Percentiles rank a stretch among this genome's conserved stretches.
phyloP scores from a whole-genome alignment of 371 early-diverging fungal genomes.

The Chytridium lagenaria region DNA sequence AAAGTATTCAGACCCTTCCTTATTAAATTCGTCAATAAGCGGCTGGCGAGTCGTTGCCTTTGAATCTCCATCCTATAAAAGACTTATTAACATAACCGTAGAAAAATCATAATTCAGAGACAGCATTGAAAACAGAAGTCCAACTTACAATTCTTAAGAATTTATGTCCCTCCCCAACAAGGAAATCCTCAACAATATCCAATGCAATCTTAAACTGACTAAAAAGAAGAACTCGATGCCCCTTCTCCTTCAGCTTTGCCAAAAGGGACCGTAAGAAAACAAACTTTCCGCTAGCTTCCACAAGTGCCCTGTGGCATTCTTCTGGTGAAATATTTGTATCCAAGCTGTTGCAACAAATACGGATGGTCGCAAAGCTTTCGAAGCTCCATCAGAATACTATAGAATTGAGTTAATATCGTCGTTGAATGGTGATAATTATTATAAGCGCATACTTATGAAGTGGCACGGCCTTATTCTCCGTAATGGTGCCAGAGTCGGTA shows the following conservation, averaged over 20 bases:
- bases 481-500: slow-evolving; percentile 32
- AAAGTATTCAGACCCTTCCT: slow-evolving; percentile 71
- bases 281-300: slow-evolving; percentile 78
- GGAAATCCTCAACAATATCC: slow-evolving; percentile 71
- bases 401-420: slow-evolving; percentile 32
- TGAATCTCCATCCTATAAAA: slow-evolving; percentile 76
- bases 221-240: slow-evolving; percentile 75
- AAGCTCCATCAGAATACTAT: slow-evolving; percentile 66
- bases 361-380: slow-evolving; percentile 72
- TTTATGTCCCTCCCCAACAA: slow-evolving; percentile 56
- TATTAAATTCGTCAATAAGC: slow-evolving; percentile 83
- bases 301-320: slow-evolving; percentile 59
- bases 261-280: slow-evolving; percentile 65
- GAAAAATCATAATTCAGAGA: too few species aligned
- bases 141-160: slow-evolving; percentile 70
- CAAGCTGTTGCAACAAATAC: slow-evolving; percentile 28
- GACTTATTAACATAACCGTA: too few species aligned
- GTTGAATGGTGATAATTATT: slow-evolving; percentile 25
- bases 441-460: slow-evolving; percentile 35
- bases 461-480: slow-evolving; percentile 25
- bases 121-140: slow-evolving; percentile 5
- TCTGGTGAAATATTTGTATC: slow-evolving; percentile 44
- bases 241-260: slow-evolving; percentile 53
- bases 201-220: slow-evolving; percentile 75
- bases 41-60: slow-evolving; percentile 70